These are phyloP conservation scores for Dendryphion nanum DNA, from an alignment of 2,329 filamentous ascomycete species.

Conservation along the genomic window DNA sequence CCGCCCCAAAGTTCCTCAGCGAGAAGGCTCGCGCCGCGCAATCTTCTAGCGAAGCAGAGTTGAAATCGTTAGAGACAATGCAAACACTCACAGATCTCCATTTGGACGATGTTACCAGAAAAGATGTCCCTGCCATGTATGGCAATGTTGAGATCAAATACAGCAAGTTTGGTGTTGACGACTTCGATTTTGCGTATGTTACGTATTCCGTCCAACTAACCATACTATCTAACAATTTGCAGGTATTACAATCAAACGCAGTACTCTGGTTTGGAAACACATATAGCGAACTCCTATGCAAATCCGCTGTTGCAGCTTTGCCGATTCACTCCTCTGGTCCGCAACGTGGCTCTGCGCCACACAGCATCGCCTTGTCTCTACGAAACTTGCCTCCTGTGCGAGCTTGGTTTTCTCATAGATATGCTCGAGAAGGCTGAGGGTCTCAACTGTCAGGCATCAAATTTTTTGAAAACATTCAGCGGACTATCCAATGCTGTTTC, in stretches of 20 bases:
- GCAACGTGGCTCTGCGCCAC: conserved; percentile 86
- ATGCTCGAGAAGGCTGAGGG: conserved; percentile 97
- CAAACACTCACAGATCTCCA: conserved; percentile 67
- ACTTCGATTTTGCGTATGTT: conserved; percentile 89
- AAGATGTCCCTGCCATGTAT: conserved; percentile 85
- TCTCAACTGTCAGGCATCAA: conserved; percentile 93
- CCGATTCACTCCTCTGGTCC: conserved; percentile 82
- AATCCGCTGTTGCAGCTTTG: conserved; percentile 90
- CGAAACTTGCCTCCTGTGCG: conserved; percentile 85
- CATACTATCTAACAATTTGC: conserved; percentile 12
- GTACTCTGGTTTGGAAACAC: conserved; percentile 90
- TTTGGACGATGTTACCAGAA: conserved; percentile 68
- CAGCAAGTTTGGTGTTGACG: conserved; percentile 97
- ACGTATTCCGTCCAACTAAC: not conserved
- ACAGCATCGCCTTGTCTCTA: conserved; percentile 80
- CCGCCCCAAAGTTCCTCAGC: conserved; percentile 90
- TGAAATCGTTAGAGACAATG: conserved; percentile 52
- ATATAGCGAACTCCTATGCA: conserved; percentile 95
- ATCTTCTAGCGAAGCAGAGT: conserved; percentile 25
- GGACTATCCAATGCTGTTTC: conserved; percentile 74
- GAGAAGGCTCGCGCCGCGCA: conserved; percentile 77
- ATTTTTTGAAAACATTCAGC: conserved; percentile 86
- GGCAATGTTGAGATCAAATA: conserved; percentile 97
- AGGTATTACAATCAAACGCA: conserved; percentile 93
- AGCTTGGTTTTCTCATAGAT: conserved; percentile 92